Conservation (phyloP, 2,329 filamentous ascomycete genomes). For the Ophiostoma quercus region DNA sequence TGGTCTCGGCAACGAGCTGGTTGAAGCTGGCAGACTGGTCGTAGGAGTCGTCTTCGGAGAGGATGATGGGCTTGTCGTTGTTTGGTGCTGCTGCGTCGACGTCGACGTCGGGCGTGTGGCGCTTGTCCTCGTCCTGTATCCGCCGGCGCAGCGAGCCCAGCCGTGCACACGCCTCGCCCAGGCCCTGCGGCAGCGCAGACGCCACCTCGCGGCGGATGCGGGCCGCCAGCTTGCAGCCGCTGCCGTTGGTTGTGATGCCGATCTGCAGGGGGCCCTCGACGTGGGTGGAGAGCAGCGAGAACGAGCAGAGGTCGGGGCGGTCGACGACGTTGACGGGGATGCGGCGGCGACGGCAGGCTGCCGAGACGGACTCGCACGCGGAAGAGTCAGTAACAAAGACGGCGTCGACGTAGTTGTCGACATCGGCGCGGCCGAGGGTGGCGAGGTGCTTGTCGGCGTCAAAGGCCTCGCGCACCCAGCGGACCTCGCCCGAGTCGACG, state of each 20-base stretch:
- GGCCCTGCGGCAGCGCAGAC: constrained; percentile 65
- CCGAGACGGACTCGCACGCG: constrained; percentile 50
- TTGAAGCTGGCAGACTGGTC: constrained; percentile 84
- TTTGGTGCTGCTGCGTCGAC: neutral
- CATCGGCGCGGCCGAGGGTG: constrained; percentile 71
- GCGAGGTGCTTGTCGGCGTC: constrained; percentile 62
- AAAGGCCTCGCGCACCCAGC: constrained; percentile 63
- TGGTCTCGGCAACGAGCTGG: constrained; percentile 55
- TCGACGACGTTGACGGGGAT: constrained; percentile 94
- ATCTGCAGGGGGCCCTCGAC: constrained; percentile 88
- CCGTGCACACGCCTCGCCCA: constrained; percentile 71
- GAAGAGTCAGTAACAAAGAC: constrained; percentile 71
- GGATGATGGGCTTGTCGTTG: constrained; percentile 31
- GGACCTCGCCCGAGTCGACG: constrained; percentile 60
- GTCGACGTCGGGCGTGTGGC: neutral
- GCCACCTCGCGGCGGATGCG: constrained; percentile 85
- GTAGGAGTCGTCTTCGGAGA: constrained; percentile 48
- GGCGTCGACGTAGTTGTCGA: constrained; percentile 74
- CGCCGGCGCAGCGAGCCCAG: constrained; percentile 67
- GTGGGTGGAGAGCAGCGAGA: constrained; percentile 83
- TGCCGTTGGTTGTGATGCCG: constrained; percentile 90
- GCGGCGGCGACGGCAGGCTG: constrained; percentile 68
- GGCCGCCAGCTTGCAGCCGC: constrained; percentile 88
- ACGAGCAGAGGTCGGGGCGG: constrained; percentile 77
- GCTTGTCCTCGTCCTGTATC: constrained; percentile 46